phyloP scores from a whole-genome alignment of 257 asterid genomes.

The Misopates orontium region DNA sequence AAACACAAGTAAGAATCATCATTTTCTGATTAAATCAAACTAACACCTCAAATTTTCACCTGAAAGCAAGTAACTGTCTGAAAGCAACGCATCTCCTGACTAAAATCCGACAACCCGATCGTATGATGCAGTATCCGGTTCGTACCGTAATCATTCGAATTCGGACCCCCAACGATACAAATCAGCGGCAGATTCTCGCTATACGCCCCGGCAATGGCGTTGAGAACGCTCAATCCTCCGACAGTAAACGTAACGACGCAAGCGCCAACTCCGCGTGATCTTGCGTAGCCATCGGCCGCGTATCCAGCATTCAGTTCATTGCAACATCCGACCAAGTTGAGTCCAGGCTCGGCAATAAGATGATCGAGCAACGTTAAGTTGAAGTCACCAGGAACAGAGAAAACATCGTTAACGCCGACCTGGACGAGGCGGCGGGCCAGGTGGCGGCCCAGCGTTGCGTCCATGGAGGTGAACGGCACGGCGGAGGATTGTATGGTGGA shows the following conservation, averaged over 20 bases:
- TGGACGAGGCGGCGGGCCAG: constrained; percentile 45
- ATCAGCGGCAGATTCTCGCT: constrained; percentile 47
- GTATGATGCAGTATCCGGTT: constrained; percentile 43
- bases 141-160: constrained; percentile 46
- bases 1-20: too few relatives aligned
- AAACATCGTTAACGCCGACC: constrained; percentile 43
- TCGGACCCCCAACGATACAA: constrained; percentile 50
- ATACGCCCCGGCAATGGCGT: constrained; percentile 45
- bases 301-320: constrained; percentile 49
- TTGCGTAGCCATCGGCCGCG: constrained; percentile 49
- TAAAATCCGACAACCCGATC: constrained; percentile 44
- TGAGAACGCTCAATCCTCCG: constrained; percentile 44
- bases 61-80: constrained; percentile 46
- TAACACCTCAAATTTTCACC: too few relatives aligned
- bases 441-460: constrained; percentile 48
- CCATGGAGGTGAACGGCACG: constrained; percentile 21
- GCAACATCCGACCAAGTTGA: constrained; percentile 46
- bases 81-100: constrained; percentile 45
- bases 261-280: constrained; percentile 45
- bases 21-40: too few relatives aligned
- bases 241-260: constrained; percentile 50
- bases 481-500: constrained; percentile 27
- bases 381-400: constrained; percentile 46
- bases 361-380: constrained; percentile 43
- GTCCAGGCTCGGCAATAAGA: constrained; percentile 44